Evolutionary conservation across 192 early-diverging fungal genomes (phyloP).

Genomic region (Rhizoclosmatium globosum): DNA sequence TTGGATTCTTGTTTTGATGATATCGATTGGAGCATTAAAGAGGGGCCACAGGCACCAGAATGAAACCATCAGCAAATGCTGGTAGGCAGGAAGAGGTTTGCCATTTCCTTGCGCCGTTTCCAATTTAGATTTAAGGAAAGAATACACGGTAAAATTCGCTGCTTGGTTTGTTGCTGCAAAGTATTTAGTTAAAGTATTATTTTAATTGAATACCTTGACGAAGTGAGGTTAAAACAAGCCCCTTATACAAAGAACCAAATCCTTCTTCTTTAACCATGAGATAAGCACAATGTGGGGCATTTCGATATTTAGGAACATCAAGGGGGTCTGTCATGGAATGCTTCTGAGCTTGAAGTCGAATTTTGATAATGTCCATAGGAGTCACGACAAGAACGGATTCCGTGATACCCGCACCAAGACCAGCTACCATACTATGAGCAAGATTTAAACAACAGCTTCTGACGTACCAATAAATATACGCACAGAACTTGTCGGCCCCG

Average conservation of each 20-base stretch:
- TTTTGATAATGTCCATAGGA: slow-evolving; percentile 99
- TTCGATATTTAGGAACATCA: slow-evolving; percentile 96
- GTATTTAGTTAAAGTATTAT: neutral
- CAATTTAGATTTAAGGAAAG: slow-evolving; percentile 85
- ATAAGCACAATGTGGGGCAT: slow-evolving; percentile 89
- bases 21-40: slow-evolving; percentile 97
- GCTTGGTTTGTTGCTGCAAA: slow-evolving; percentile 92
- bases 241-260: slow-evolving; percentile 86
- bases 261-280: slow-evolving; percentile 95
- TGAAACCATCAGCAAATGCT: slow-evolving; percentile 88
- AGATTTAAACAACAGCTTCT: neutral
- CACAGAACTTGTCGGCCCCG: slow-evolving; percentile 67
- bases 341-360: slow-evolving; percentile 94
- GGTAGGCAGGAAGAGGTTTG: slow-evolving; percentile 83
- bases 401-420: slow-evolving; percentile 90
- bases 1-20: slow-evolving; percentile 98
- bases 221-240: slow-evolving; percentile 90
- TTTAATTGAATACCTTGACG: slow-evolving; percentile 89
- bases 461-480: slow-evolving; percentile 76
- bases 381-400: slow-evolving; percentile 96
- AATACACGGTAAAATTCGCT: slow-evolving; percentile 98
- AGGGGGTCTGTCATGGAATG: slow-evolving; percentile 96
- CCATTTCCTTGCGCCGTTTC: slow-evolving; percentile 68
- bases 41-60: slow-evolving; percentile 83
- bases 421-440: slow-evolving; percentile 72